Evolutionary conservation across 2,329 filamentous ascomycete species (phyloP).

Genomic region (Penicillium corylophilum): DNA sequence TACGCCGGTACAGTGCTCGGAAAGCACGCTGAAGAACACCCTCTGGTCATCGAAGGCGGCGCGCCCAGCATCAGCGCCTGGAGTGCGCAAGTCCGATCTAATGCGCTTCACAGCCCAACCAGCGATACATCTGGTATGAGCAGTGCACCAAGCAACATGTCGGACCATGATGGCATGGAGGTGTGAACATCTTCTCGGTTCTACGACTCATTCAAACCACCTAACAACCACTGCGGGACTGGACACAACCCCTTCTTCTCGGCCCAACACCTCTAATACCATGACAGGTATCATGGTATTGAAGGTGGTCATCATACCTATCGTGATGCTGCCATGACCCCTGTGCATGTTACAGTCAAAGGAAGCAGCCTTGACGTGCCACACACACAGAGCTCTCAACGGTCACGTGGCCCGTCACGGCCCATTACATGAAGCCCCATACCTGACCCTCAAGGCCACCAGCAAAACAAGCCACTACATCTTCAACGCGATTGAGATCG

Average conservation of each 20-base stretch:
- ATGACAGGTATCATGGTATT: too few relatives aligned
- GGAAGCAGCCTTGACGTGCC: background rate
- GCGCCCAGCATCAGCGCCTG: conserved; percentile 67
- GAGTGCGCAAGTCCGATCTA: conserved; percentile 44
- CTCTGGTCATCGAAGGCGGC: conserved; percentile 77
- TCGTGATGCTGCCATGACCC: background rate
- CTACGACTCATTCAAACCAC: background rate
- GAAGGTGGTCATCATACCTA: too few relatives aligned
- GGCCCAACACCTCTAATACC: background rate
- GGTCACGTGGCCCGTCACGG: background rate
- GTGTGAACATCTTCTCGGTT: conserved; percentile 24
- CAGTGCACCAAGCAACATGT: conserved; percentile 41
- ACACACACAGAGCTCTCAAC: background rate
- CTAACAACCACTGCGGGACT: background rate
- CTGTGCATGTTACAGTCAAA: background rate
- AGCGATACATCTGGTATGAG: conserved; percentile 41
- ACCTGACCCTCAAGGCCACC: background rate
- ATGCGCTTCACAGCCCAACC: conserved; percentile 28
- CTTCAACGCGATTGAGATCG: background rate
- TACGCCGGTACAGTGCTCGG: conserved; percentile 84
- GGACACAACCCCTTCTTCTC: background rate
- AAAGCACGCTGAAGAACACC: conserved; percentile 66
- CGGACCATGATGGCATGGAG: conserved; percentile 39
- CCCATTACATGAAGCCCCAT: background rate
- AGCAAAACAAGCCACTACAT: background rate